These are phyloP conservation scores for Phyllachora maydis DNA, from an alignment of 2,329 filamentous ascomycete species.

Conservation along the genomic window DNA sequence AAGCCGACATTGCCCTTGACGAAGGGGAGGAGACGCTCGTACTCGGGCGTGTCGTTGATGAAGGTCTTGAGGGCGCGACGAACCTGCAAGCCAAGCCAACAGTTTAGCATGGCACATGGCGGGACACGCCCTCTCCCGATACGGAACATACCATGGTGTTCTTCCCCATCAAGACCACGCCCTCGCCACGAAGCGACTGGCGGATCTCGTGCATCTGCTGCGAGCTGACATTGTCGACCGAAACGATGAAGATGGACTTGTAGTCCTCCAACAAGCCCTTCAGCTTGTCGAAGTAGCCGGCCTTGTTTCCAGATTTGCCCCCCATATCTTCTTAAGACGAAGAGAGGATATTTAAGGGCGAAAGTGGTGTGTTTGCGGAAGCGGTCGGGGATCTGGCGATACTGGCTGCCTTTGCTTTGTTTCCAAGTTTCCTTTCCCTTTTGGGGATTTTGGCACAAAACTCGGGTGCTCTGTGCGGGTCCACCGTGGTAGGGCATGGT, in stretches of 20 bases:
- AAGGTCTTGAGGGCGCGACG: conserved; percentile 96
- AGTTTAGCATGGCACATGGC: neutral
- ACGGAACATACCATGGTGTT: conserved; percentile 87
- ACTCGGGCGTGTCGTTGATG: conserved; percentile 77
- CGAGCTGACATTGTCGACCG: conserved; percentile 98
- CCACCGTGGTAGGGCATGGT: too few species aligned
- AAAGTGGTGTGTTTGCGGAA: conserved; percentile 11
- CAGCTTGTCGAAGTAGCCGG: conserved; percentile 98
- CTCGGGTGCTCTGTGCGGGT: too few species aligned
- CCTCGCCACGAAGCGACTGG: conserved; percentile 70
- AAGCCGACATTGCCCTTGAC: conserved; percentile 98
- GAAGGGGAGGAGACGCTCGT: conserved; percentile 89
- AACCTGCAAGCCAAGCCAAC: conserved; percentile 30
- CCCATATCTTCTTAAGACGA: conserved; percentile 93
- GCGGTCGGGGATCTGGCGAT: conserved; percentile 5
- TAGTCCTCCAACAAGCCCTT: conserved; percentile 93
- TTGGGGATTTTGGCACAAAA: too few species aligned
- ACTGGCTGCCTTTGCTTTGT: too few species aligned
- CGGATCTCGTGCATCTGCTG: conserved; percentile 99
- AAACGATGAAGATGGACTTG: conserved; percentile 93
- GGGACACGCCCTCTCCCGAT: neutral
- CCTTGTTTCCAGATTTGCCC: conserved; percentile 90
- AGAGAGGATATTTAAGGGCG: conserved; percentile 99
- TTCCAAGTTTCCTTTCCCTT: too few species aligned
- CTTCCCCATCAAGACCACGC: conserved; percentile 98